phyloP scores from a whole-genome alignment of 768 basidiomycete genomes.

The Trametes coccinea region DNA sequence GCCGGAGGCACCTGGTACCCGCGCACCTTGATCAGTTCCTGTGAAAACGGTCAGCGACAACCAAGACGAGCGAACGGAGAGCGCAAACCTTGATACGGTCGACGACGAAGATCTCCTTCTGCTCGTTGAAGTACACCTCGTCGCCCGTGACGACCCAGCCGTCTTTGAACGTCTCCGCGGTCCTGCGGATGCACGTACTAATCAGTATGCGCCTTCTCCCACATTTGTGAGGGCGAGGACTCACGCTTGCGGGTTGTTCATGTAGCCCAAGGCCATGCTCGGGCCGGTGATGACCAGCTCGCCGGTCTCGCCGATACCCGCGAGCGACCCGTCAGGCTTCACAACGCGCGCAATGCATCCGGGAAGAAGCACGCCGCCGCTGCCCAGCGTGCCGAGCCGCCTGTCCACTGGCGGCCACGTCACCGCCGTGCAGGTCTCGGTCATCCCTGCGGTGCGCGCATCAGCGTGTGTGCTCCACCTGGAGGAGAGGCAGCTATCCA shows the following conservation, averaged over 20 bases:
- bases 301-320: conserved; percentile 45
- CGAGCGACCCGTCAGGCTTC: conserved; percentile 46
- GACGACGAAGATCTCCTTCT: conserved; percentile 65
- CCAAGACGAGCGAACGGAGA: not conserved
- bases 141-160: conserved; percentile 73
- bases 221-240: not conserved
- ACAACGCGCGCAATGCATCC: conserved; percentile 47
- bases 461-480: not conserved
- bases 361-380: conserved; percentile 44
- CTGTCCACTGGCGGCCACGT: conserved; percentile 30
- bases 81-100: conserved; percentile 68
- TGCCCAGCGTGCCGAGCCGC: conserved; percentile 28
- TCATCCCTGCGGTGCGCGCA: conserved; percentile 32
- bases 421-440: conserved; percentile 42
- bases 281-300: conserved; percentile 51
- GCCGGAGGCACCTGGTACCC: conserved; percentile 43
- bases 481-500: not conserved
- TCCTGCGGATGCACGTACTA: conserved; percentile 37
- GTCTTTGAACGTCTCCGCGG: conserved; percentile 62
- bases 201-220: not conserved
- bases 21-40: conserved; percentile 75
- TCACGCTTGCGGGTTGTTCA: conserved; percentile 25
- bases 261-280: conserved; percentile 39
- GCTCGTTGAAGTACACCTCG: conserved; percentile 63
- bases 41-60: not conserved